Evolutionary conservation across 2,329 filamentous ascomycete genomes (phyloP).

Genomic region (Aspergillus sp.): DNA sequence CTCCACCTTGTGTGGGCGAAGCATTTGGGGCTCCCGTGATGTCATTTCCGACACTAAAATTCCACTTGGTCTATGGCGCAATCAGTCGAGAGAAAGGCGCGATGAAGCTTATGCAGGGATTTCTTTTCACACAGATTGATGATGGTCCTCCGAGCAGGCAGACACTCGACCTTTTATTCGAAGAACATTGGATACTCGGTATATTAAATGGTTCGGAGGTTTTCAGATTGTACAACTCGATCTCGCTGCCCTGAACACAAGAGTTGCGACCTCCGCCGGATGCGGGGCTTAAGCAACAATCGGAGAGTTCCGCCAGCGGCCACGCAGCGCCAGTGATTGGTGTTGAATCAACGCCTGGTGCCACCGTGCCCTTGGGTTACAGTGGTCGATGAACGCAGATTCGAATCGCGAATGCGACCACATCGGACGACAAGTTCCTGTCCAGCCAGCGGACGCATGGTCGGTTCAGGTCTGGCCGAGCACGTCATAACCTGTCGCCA

Average conservation of each 20-base stretch:
- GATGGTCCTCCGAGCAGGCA: not conserved
- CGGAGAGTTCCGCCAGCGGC: slow-evolving; percentile 8
- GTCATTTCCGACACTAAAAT: not conserved
- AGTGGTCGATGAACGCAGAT: slow-evolving; percentile 4
- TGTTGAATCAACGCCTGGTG: not conserved
- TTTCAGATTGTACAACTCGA: not conserved
- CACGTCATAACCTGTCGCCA: slow-evolving; percentile 14
- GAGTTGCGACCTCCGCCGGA: not conserved
- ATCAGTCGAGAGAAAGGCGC: not conserved
- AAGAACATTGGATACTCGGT: not conserved
- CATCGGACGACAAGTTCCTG: not conserved
- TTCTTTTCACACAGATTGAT: not conserved
- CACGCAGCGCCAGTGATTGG: not conserved
- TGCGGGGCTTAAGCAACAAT: not conserved
- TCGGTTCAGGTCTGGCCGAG: slow-evolving; percentile 6
- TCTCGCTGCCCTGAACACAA: not conserved
- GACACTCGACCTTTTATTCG: not conserved
- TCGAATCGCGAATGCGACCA: slow-evolving; percentile 4
- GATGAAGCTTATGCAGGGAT: not conserved
- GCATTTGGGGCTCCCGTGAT: not conserved
- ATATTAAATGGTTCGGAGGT: not conserved
- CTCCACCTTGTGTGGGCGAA: not conserved
- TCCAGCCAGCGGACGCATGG: not conserved
- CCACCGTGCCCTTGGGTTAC: not conserved
- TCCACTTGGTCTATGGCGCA: not conserved